phyloP scores from a whole-genome alignment of 2,329 filamentous ascomycete genomes.

The Epichloe amarillans region DNA sequence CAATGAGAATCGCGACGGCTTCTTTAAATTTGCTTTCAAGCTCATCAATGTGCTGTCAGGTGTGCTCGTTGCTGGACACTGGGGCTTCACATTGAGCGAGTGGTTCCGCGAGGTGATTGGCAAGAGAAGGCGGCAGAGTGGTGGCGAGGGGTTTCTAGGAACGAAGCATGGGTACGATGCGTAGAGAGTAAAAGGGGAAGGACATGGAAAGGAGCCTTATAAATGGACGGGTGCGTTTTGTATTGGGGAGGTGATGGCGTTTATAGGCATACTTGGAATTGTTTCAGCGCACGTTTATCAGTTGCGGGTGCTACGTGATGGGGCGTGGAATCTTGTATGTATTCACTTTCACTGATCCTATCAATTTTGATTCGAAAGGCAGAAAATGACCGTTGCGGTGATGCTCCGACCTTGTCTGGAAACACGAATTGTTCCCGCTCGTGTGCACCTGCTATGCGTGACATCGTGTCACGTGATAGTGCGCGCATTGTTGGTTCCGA shows the following conservation, averaged over 20 bases:
- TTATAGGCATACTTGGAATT: background rate
- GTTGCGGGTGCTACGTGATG: background rate
- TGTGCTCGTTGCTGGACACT: slow-evolving; percentile 84
- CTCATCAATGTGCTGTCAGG: slow-evolving; percentile 84
- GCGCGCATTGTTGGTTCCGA: too few species aligned
- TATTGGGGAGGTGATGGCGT: background rate
- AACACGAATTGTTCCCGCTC: too few species aligned
- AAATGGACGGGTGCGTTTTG: background rate
- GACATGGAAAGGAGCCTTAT: background rate
- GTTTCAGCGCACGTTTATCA: background rate
- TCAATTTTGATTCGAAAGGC: too few species aligned
- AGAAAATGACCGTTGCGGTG: too few species aligned
- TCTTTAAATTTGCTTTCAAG: slow-evolving; percentile 65
- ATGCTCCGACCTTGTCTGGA: too few species aligned
- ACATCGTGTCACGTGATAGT: too few species aligned
- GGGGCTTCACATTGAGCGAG: slow-evolving; percentile 75
- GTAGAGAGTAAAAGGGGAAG: background rate
- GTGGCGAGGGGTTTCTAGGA: slow-evolving; percentile 37
- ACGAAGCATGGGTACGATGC: slow-evolving; percentile 26
- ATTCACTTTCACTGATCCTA: background rate
- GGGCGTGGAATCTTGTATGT: too few species aligned
- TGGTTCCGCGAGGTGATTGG: slow-evolving; percentile 51
- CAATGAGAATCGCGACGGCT: slow-evolving; percentile 63
- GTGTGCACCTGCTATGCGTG: too few species aligned
- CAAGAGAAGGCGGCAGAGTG: slow-evolving; percentile 29